phyloP scores from a whole-genome alignment of 129 eudicot genomes.

The Arctium lappa region DNA sequence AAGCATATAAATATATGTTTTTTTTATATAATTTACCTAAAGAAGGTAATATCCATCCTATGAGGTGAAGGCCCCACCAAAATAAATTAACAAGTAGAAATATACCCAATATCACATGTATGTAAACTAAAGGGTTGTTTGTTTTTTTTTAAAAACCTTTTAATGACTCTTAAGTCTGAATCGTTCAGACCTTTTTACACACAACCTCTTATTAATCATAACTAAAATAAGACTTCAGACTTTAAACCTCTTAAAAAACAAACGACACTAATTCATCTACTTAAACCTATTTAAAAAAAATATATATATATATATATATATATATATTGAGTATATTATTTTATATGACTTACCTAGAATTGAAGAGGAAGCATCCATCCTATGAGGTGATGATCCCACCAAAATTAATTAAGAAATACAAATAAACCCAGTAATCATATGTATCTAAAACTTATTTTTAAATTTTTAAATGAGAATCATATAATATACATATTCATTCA shows the following conservation, averaged over 20 bases:
- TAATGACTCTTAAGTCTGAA: no score
- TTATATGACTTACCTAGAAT: background rate
- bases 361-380: background rate
- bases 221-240: no score
- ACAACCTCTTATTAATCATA: no score
- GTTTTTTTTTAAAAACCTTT: no score
- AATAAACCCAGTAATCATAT: background rate
- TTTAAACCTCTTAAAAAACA: no score
- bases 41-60: background rate
- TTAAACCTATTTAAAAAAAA: background rate
- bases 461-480: background rate
- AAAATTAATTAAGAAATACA: background rate
- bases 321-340: background rate
- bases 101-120: background rate
- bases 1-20: no score
- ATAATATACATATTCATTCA: background rate
- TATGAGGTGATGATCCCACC: background rate
- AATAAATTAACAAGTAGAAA: no score
- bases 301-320: background rate
- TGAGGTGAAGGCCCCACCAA: background rate
- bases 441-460: background rate
- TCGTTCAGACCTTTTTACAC: no score
- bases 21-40: no score
- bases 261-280: no score
- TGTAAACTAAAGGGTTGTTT: no score